Evolutionary conservation across 148 eudicot species (phyloP).

Genomic region (Rhododendron mucronatum): DNA sequence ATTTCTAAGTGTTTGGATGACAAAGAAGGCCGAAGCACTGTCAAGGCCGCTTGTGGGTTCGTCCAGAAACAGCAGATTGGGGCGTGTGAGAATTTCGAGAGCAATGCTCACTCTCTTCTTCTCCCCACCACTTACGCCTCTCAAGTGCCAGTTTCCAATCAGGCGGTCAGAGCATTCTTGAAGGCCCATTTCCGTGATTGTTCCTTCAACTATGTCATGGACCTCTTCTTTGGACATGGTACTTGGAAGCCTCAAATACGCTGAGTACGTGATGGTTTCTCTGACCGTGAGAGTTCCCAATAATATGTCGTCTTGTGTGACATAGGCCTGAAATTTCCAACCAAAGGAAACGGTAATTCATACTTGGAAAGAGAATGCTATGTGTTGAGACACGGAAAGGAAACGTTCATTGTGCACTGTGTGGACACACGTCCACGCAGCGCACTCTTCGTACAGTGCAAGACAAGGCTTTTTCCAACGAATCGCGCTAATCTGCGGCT

Average conservation of each 20-base stretch:
- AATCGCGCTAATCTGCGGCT: neutral
- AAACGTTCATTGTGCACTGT: neutral
- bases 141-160: conserved; percentile 77
- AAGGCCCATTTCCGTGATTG: conserved; percentile 76
- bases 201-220: conserved; percentile 49
- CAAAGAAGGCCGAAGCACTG: conserved; percentile 84
- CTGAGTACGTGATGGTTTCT: conserved; percentile 72
- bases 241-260: conserved; percentile 67
- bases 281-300: conserved; percentile 63
- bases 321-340: conserved; percentile 56
- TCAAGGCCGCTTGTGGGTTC: conserved; percentile 91
- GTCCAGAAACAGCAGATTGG: conserved; percentile 68
- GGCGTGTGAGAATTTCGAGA: conserved; percentile 62
- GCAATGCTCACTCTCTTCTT: conserved; percentile 74
- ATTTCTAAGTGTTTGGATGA: conserved; percentile 67
- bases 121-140: conserved; percentile 89
- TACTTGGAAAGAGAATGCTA: neutral
- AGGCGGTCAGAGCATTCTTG: conserved; percentile 65
- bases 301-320: conserved; percentile 69
- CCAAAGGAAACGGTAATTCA: too few species aligned
- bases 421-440: neutral
- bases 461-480: neutral
- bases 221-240: conserved; percentile 41
- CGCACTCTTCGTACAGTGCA: neutral
- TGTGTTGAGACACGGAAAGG: neutral